Evolutionary conservation across 176 grass and related monocot genomes (phyloP).

Genomic region (Lolium rigidum): DNA sequence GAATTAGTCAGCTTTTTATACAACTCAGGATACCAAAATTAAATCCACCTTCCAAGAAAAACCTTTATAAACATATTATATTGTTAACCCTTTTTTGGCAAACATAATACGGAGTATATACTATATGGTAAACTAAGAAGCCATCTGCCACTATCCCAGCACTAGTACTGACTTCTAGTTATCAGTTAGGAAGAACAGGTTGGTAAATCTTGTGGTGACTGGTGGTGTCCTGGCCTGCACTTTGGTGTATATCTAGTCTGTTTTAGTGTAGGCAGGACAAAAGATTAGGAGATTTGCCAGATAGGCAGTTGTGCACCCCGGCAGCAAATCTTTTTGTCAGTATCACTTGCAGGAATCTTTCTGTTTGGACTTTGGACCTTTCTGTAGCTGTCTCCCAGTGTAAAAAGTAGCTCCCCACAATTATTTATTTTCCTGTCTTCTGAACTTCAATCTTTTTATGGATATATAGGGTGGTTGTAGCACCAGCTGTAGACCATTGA

Average conservation of each 20-base stretch:
- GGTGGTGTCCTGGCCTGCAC: neutral
- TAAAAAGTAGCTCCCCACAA: neutral
- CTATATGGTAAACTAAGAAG: neutral
- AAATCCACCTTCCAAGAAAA: neutral
- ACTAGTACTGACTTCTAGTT: neutral
- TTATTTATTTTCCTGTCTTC: too few species aligned
- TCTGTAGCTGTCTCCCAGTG: too few species aligned
- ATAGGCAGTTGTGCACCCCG: neutral
- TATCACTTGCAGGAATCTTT: constrained; percentile 9
- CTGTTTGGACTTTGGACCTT: constrained; percentile 4
- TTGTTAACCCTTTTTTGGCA: neutral
- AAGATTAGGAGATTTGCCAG: constrained; percentile 6
- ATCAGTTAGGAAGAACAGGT: neutral
- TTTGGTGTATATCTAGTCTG: neutral
- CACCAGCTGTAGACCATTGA: neutral
- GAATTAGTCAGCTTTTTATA: neutral
- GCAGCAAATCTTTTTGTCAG: constrained; percentile 12
- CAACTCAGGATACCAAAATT: neutral
- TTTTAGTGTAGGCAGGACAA: neutral
- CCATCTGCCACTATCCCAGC: neutral
- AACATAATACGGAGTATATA: neutral
- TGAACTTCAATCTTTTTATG: too few species aligned
- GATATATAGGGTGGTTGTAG: neutral
- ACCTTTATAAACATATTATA: neutral
- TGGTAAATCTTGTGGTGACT: neutral